A percentile compares a stretch with the other conserved stretches of the same genome.
Evolutionary conservation across 495 filamentous ascomycete genomes (phyloP).

Genomic region (Choiromyces venosus): DNA sequence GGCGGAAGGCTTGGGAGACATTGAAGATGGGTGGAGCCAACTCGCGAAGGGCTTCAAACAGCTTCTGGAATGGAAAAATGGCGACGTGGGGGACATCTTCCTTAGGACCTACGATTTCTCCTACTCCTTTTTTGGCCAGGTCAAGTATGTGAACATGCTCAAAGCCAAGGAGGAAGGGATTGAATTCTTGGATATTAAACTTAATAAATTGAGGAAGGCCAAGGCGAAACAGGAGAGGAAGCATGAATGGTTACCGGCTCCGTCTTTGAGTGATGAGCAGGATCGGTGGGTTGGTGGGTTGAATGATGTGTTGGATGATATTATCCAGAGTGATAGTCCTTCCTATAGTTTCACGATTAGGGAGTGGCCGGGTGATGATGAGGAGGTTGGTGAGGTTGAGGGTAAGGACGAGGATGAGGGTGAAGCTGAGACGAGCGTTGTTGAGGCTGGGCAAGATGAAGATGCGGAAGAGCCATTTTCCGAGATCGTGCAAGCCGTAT

Average conservation of each 20-base stretch:
- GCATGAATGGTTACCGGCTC: conserved; percentile 21
- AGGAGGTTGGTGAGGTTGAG: conserved; percentile 70
- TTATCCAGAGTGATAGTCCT: conserved; percentile 14
- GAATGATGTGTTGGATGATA: conserved; percentile 23
- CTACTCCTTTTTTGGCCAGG: conserved; percentile 60
- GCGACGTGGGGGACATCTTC: conserved; percentile 74
- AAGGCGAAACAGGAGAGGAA: conserved; percentile 17
- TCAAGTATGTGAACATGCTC: conserved; percentile 54
- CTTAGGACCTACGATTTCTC: conserved; percentile 78
- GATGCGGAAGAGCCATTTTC: conserved; percentile 1
- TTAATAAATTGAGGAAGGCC: conserved; percentile 17
- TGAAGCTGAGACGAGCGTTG: not conserved
- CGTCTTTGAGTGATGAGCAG: conserved; percentile 6
- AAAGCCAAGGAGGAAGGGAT: conserved; percentile 27
- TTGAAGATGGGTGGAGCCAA: conserved; percentile 81
- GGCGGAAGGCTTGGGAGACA: conserved; percentile 55
- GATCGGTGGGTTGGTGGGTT: conserved; percentile 32
- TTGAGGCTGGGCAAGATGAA: not conserved
- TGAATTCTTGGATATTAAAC: conserved; percentile 31
- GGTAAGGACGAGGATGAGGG: conserved; percentile 10
- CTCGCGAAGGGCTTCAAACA: conserved; percentile 65
- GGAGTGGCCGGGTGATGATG: conserved; percentile 25
- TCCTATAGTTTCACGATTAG: conserved; percentile 24
- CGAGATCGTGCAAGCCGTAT: not conserved
- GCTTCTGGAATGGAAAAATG: conserved; percentile 70